Conservation (phyloP, 2,329 filamentous ascomycete species). For the Cadophora malorum region DNA sequence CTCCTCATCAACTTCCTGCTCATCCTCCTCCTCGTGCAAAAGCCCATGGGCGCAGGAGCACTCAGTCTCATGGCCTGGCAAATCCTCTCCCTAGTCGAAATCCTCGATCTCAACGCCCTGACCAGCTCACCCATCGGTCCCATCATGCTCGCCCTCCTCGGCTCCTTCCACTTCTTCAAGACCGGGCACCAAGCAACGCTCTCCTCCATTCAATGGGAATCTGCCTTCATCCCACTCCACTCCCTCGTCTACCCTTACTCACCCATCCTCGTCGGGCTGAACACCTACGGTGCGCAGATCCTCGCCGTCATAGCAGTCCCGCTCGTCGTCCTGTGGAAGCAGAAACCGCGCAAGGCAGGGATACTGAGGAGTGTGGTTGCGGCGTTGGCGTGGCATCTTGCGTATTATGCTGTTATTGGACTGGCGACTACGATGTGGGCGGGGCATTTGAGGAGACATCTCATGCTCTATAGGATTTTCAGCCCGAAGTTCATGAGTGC, state of each 20-base stretch:
- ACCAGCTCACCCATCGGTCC: conserved; percentile 80
- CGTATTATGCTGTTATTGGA: conserved; percentile 83
- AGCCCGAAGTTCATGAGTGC: conserved; percentile 89
- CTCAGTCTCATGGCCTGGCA: conserved; percentile 87
- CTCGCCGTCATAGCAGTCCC: conserved; percentile 81
- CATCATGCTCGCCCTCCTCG: conserved; percentile 83
- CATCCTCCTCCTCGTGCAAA: conserved; percentile 81
- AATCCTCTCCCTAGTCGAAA: conserved; percentile 77
- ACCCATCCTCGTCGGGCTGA: conserved; percentile 79
- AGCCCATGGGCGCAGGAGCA: conserved; percentile 91
- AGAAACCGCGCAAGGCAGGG: conserved; percentile 68
- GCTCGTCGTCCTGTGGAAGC: conserved; percentile 87
- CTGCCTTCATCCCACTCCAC: conserved; percentile 86
- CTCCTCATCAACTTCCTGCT: conserved; percentile 80
- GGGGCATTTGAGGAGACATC: conserved; percentile 82
- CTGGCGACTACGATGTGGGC: conserved; percentile 91
- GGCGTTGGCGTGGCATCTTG: conserved; percentile 74
- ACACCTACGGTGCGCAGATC: conserved; percentile 90
- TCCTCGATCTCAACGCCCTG: conserved; percentile 65
- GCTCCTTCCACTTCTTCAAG: conserved; percentile 95
- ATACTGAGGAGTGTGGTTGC: conserved; percentile 65
- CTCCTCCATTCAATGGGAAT: conserved; percentile 93
- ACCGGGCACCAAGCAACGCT: conserved; percentile 94
- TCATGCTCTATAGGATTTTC: conserved; percentile 97
- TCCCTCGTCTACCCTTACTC: conserved; percentile 89